Evolutionary conservation across 1,139 yeast genomes (phyloP).

Genomic region (Yamadazyma buinensis): DNA sequence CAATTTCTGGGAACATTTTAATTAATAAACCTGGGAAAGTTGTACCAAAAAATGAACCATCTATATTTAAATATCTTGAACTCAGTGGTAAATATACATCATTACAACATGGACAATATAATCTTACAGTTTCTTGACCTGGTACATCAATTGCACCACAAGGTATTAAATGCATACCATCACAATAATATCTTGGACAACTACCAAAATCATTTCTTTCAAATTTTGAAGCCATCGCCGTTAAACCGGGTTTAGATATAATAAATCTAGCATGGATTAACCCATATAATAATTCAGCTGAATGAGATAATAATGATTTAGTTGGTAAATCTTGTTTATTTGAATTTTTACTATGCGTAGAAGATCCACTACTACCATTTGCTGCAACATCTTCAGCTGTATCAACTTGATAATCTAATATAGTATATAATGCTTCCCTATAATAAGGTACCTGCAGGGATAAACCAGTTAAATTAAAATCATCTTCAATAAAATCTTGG

Average conservation of each 20-base stretch:
- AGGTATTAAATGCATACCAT: slow-evolving; percentile 89
- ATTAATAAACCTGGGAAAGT: slow-evolving; percentile 91
- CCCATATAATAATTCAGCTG: slow-evolving; percentile 90
- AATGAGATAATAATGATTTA: slow-evolving; percentile 74
- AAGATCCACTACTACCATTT: slow-evolving; percentile 35
- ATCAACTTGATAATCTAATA: slow-evolving; percentile 74
- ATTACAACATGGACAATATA: slow-evolving; percentile 92
- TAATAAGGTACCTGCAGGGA: slow-evolving; percentile 84
- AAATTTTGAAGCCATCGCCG: slow-evolving; percentile 94
- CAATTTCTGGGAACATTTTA: slow-evolving; percentile 83
- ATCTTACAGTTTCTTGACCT: slow-evolving; percentile 85
- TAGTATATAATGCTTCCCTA: slow-evolving; percentile 86
- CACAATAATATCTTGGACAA: slow-evolving; percentile 89
- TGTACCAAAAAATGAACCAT: slow-evolving; percentile 96
- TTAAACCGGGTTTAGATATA: slow-evolving; percentile 83
- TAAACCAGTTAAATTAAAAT: slow-evolving; percentile 89
- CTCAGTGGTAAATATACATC: slow-evolving; percentile 87
- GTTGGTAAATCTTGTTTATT: slow-evolving; percentile 51
- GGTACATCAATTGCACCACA: slow-evolving; percentile 89
- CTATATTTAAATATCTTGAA: slow-evolving; percentile 79
- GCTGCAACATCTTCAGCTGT: slow-evolving; percentile 51
- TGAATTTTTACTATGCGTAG: slow-evolving; percentile 40
- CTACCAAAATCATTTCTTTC: slow-evolving; percentile 86
- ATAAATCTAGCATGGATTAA: slow-evolving; percentile 91
- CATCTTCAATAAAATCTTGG: slow-evolving; percentile 93